phyloP scores from a whole-genome alignment of 23 red algal genomes.

The Gracilariopsis chorda region DNA sequence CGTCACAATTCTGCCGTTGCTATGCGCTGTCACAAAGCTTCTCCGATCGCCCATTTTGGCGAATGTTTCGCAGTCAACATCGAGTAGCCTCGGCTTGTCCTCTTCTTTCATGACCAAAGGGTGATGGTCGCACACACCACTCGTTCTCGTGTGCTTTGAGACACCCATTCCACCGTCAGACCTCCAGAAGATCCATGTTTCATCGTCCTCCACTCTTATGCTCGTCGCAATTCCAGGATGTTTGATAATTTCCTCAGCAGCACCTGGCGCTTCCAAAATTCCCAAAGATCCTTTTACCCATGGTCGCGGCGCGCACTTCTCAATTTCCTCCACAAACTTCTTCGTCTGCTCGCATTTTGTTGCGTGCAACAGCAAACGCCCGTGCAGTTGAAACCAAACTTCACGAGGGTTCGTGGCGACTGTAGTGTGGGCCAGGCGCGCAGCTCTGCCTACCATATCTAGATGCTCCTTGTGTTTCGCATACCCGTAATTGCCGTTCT shows the following conservation, averaged over 20 bases:
- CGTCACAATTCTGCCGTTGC: not conserved
- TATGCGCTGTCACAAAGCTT: not conserved
- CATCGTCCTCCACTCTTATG: not conserved
- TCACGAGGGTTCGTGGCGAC: no score
- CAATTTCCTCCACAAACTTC: not conserved
- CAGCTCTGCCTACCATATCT: no score
- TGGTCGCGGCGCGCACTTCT: not conserved
- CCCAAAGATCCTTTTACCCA: not conserved
- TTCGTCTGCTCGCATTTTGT: not conserved
- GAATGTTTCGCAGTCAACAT: not conserved
- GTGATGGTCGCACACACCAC: not conserved
- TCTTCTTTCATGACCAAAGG: not conserved
- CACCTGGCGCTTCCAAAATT: not conserved
- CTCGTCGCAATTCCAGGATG: not conserved
- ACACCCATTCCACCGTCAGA: no score
- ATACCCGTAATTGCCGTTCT: not conserved
- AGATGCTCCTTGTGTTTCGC: no score
- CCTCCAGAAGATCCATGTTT: no score
- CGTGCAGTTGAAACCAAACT: no score
- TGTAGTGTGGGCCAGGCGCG: no score
- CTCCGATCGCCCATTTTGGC: not conserved
- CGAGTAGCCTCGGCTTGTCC: not conserved
- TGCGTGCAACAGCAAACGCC: not conserved
- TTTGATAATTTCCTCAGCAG: not conserved
- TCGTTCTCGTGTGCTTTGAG: not conserved